Conservation (phyloP, 1,284 basidiomycete species). For the Ustilago nuda region DNA sequence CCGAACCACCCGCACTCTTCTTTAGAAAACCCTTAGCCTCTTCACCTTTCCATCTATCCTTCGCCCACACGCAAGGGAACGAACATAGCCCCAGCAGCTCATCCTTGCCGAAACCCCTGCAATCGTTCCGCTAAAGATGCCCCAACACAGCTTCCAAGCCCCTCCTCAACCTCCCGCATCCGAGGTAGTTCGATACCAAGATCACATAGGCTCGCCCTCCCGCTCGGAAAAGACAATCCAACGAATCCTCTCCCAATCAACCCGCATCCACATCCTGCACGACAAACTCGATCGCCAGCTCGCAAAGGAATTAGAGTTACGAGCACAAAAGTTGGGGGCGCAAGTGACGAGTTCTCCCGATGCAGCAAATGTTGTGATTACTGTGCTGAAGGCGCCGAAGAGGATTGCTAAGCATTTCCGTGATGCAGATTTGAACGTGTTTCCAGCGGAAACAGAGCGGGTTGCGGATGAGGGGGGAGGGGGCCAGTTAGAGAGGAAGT, state of each 20-base stretch:
- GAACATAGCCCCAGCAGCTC: no score
- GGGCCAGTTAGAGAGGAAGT: constrained; percentile 1
- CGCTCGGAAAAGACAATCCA: constrained; percentile 18
- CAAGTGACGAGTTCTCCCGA: constrained; percentile 23
- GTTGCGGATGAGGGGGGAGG: background rate
- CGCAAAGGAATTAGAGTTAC: constrained; percentile 6
- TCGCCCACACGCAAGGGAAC: no score
- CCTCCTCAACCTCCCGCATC: background rate
- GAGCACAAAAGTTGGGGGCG: constrained; percentile 37
- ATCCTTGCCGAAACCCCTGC: no score
- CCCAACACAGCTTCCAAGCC: constrained; percentile 9
- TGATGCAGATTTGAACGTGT: constrained; percentile 21
- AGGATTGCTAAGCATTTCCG: constrained; percentile 35
- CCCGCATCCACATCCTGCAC: constrained; percentile 33
- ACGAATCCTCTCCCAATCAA: constrained; percentile 38
- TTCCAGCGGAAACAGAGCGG: background rate
- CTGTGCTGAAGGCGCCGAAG: constrained; percentile 41
- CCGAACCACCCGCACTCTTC: no score
- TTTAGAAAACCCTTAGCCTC: no score
- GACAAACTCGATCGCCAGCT: constrained; percentile 32
- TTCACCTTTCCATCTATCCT: no score
- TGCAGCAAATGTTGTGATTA: constrained; percentile 43
- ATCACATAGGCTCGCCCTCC: constrained; percentile 28
- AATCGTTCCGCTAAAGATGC: background rate
- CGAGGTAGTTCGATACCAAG: constrained; percentile 28